Base-by-base conservation (phyloP, 1,284 basidiomycete species). In the Gomphus sp. region DNA sequence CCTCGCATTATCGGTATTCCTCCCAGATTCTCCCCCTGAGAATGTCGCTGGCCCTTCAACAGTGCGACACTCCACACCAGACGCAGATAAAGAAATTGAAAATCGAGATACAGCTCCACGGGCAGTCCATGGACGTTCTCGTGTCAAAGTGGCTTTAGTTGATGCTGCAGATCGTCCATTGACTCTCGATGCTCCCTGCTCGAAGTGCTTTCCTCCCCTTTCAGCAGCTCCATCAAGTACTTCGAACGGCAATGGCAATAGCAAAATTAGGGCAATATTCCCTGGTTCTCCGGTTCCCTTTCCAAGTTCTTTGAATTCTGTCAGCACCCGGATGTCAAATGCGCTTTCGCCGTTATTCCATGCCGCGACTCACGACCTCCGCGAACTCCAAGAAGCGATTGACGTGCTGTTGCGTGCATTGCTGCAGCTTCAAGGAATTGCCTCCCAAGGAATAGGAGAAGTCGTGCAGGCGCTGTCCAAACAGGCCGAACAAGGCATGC, bases 281-380 rank as follows among this genome's bases (percentile, higher is more conserved):
- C 31, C 18, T 4, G 39, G 14, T 7, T 31, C 22, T 16, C 33
- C 45, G 11, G 28, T 6, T 8, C 33, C 49, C 8, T 37, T 58
- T 31, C 34, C 41, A 33, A n/a, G 28, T 11, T 16, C 22, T 14
- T 44, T 43, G 6, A 52, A 41, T 10, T 43, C 57, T 25, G 25
- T 58, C 34, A 52, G 50, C 25, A 58, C 43, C 14, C 34, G 22
- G 6, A 52, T 58, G 25, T 44, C 57, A 25, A 12, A 41, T 31
- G 57, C 57, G 9, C 49, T 58, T 33, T 25, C 57, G 16, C 57
- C 57, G 11, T 31, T 58, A 0, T 41, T 58, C 48, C 50, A 58
- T 11, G 41, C 28, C 10, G 43, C 50, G 16, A 28, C 39, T 4
- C 34, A 33, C 14, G 57, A 58, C 41, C 47, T 58, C n/a, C 36